Conservation (phyloP, 2,329 filamentous ascomycete genomes). For the Penicillium sclerotigenum region DNA sequence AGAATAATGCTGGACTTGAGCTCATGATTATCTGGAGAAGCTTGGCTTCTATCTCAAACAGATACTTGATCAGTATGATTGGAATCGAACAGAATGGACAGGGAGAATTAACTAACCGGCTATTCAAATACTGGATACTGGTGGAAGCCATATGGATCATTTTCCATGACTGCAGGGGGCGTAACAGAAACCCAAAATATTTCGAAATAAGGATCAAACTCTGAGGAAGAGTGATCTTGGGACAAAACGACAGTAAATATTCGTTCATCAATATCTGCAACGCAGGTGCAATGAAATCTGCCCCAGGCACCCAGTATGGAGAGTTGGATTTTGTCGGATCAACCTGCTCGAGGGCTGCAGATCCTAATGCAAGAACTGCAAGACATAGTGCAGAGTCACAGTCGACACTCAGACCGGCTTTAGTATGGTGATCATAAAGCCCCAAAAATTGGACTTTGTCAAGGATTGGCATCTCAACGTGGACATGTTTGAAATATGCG, state of each 20-base stretch:
- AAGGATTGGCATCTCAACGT: slow-evolving; percentile 5
- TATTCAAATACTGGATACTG: slow-evolving; percentile 9
- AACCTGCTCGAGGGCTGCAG: slow-evolving; percentile 2
- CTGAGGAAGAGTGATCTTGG: slow-evolving; percentile 5
- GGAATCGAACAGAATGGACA: too few relatives aligned
- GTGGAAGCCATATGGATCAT: slow-evolving; percentile 7
- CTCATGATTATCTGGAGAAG: slow-evolving; percentile 1
- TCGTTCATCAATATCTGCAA: slow-evolving; percentile 9
- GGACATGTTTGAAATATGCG: slow-evolving; percentile 5
- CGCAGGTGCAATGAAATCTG: background rate
- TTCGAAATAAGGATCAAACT: slow-evolving; percentile 5
- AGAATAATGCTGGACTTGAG: slow-evolving; percentile 5
- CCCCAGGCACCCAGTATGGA: slow-evolving; percentile 3
- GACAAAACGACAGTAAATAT: slow-evolving; percentile 6
- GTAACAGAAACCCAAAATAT: slow-evolving; percentile 7
- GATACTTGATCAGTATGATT: background rate
- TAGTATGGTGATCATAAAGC: background rate
- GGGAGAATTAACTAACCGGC: background rate
- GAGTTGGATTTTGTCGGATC: slow-evolving; percentile 4
- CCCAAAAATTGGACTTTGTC: background rate
- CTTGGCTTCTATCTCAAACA: background rate
- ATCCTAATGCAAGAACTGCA: slow-evolving; percentile 6
- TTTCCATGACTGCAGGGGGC: slow-evolving; percentile 5
- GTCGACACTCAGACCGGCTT: slow-evolving; percentile 1
- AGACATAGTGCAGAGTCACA: slow-evolving; percentile 5